These are phyloP conservation scores for Dryas octopetala DNA, from an alignment of 306 rosid genomes.

Conservation along the genomic window DNA sequence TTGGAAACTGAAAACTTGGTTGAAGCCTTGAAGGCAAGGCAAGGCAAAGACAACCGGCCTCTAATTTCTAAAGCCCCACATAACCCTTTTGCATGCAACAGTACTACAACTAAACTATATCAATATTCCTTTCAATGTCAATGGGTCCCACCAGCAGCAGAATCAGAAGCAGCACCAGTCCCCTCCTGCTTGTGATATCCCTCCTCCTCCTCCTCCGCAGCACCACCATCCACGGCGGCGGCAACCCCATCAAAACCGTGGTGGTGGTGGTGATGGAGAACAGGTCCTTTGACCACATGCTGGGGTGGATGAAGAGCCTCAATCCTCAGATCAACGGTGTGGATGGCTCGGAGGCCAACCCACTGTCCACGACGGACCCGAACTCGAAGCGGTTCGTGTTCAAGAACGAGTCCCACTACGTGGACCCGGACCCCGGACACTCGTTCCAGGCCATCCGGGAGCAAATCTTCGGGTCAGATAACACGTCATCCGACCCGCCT, in stretches of 20 bases:
- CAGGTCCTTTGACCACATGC: slow-evolving; percentile 94
- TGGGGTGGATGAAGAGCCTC: slow-evolving; percentile 89
- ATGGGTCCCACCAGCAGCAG: no score
- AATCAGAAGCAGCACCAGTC: not conserved
- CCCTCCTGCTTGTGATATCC: not conserved
- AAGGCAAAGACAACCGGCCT: no score
- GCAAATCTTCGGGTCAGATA: slow-evolving; percentile 70
- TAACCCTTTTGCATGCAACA: no score
- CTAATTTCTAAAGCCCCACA: no score
- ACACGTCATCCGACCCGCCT: slow-evolving; percentile 44
- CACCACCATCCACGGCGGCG: not conserved
- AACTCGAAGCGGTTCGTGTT: slow-evolving; percentile 50
- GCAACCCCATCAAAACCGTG: slow-evolving; percentile 68
- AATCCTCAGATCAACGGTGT: slow-evolving; percentile 80
- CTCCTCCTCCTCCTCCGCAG: slow-evolving; percentile 24
- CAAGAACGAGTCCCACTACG: slow-evolving; percentile 46
- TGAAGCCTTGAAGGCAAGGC: no score
- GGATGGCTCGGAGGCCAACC: slow-evolving; percentile 55
- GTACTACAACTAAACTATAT: no score
- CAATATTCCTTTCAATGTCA: no score
- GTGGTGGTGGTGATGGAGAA: slow-evolving; percentile 91
- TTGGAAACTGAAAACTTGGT: no score
- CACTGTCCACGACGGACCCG: slow-evolving; percentile 42
- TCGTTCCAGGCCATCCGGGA: slow-evolving; percentile 80
- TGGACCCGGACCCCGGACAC: slow-evolving; percentile 94